Conservation (phyloP, 2,329 filamentous ascomycete species). For the Curvularia verruculosa region DNA sequence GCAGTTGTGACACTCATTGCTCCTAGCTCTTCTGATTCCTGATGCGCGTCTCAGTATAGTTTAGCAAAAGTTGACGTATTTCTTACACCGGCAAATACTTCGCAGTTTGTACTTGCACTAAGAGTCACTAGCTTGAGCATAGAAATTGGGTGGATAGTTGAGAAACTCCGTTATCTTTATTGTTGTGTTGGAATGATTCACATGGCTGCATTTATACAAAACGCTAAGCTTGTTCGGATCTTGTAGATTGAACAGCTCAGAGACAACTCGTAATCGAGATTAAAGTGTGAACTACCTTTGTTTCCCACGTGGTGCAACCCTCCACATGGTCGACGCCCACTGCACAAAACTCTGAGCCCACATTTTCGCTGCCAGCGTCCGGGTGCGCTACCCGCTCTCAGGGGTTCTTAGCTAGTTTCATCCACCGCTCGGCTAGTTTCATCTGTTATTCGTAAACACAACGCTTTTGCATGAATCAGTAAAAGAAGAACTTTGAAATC, state of each 20-base stretch:
- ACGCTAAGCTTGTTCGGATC: not conserved
- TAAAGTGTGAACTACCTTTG: not conserved
- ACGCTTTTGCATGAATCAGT: not conserved
- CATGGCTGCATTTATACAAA: not conserved
- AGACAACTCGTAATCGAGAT: not conserved
- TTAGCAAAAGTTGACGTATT: not conserved
- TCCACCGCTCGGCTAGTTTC: not conserved
- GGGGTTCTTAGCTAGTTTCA: not conserved
- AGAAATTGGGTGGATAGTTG: no score
- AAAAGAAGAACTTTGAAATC: no score
- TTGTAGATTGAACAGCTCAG: not conserved
- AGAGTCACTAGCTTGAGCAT: not conserved
- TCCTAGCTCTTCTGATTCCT: not conserved
- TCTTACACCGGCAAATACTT: not conserved
- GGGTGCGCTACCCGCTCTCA: not conserved
- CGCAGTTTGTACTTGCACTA: not conserved
- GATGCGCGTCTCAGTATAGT: not conserved
- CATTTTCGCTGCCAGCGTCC: not conserved
- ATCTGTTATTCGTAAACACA: not conserved
- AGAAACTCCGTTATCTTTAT: not conserved
- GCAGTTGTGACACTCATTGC: conserved; percentile 9
- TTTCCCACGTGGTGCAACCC: not conserved
- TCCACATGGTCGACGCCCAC: not conserved
- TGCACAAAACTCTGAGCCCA: not conserved
- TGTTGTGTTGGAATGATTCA: not conserved